These are phyloP conservation scores for Backusella morwellensis DNA, from an alignment of 192 early-diverging fungal genomes.

Conservation along the genomic window DNA sequence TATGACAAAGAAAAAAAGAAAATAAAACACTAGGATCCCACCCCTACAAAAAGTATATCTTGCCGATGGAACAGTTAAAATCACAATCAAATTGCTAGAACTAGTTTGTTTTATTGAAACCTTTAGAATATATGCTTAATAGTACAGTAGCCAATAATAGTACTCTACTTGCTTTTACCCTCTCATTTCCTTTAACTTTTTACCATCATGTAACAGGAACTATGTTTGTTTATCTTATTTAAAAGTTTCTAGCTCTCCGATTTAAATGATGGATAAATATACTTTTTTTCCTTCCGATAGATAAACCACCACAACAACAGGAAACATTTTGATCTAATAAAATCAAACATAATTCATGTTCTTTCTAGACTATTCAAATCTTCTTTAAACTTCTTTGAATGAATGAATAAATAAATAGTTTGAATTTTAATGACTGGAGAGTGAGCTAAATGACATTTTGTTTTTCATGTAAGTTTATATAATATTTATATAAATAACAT, in stretches of 20 bases:
- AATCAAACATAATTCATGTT: neutral
- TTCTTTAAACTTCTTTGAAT: neutral
- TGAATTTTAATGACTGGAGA: neutral
- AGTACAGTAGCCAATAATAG: neutral
- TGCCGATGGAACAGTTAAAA: neutral
- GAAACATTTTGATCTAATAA: neutral
- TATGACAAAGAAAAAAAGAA: neutral
- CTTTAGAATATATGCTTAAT: neutral
- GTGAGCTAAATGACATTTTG: neutral
- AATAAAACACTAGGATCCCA: neutral
- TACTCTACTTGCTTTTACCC: neutral
- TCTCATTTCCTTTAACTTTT: neutral
- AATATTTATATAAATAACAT: neutral
- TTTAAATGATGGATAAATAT: conserved; percentile 5
- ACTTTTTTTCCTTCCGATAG: neutral
- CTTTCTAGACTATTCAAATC: neutral
- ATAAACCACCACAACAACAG: neutral
- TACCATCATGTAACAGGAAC: neutral
- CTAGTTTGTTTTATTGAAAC: neutral
- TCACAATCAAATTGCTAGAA: neutral
- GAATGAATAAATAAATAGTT: neutral
- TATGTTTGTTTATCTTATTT: neutral
- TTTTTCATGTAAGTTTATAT: neutral
- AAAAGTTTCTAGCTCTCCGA: neutral
- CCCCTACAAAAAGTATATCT: neutral